Base-by-base conservation (phyloP, 2,329 filamentous ascomycete species). In the Colletotrichum liaoningense region DNA sequence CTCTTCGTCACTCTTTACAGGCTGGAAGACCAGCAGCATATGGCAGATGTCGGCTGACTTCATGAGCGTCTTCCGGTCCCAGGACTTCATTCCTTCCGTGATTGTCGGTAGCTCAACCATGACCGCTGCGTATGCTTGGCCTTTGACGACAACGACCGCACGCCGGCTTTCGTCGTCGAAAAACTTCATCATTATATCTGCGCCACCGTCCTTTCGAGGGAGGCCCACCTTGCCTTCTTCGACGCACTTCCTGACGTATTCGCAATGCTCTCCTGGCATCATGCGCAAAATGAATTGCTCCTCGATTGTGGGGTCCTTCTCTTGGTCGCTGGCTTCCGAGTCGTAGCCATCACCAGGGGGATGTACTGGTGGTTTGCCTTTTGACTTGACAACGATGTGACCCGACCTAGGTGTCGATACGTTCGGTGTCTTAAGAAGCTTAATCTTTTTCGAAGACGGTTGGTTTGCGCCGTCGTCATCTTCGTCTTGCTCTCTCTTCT, bases 331-430 rank as follows among this genome's bases (percentile, higher is more conserved):
- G 14, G 95, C 95, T 82, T 98, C 97, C 3, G 95, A 98, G 81
- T 99, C 97, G 83, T 98, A 99, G 8, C 96, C 97, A 69, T 97
- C 95, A 64, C 97, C 97, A 1, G 91, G 89, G 5, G 92, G 91
- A 75, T 94, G 90, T 38, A 89, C 86, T 7, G 94, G 93, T 1
- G 90, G 87, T 75, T 91, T 89, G n/a, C 92, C 93, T 77, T 92
- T 91, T 62, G 90, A 86, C 78, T 91, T 93, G 70, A 94, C 80
- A 58, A 85, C 82, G 24, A 86, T 84, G 81, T 69, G 74, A 80
- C 67, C 76, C 80, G 62, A 77, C 76, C 67, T 80, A 76, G 67
- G 78, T 77, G 72, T 76, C 75, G 74, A 69, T 49, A 76, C 73
- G 30, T 77, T 77, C 60, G 81, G 87, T 63, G 63, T 82, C 58